These are phyloP conservation scores for Cystobasidium tubakii DNA, from an alignment of 768 basidiomycete species.

Conservation along the genomic window DNA sequence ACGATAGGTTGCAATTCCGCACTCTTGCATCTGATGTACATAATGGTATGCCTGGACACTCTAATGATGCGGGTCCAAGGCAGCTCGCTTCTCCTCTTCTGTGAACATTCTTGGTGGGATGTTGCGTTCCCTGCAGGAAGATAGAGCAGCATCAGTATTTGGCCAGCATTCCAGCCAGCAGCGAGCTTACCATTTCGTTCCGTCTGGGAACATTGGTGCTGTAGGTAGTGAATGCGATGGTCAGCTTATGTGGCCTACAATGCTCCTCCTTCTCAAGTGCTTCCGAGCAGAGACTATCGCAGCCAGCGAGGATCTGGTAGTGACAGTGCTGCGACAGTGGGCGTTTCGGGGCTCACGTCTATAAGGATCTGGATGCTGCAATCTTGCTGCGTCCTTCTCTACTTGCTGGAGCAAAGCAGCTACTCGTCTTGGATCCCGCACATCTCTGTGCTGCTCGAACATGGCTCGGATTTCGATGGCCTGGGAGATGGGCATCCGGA, in stretches of 20 bases:
- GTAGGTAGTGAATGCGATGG: not conserved
- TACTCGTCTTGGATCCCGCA: slow-evolving; percentile 43
- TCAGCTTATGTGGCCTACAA: slow-evolving; percentile 25
- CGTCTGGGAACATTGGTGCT: slow-evolving; percentile 79
- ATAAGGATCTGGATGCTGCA: slow-evolving; percentile 83
- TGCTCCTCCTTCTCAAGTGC: too few species aligned
- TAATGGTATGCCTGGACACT: not conserved
- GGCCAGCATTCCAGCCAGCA: too few species aligned
- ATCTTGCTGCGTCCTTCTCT: slow-evolving; percentile 40
- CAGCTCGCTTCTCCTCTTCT: slow-evolving; percentile 45
- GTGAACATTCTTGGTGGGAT: slow-evolving; percentile 47
- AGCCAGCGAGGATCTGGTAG: too few species aligned
- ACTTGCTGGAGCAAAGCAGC: slow-evolving; percentile 43
- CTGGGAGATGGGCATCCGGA: slow-evolving; percentile 18
- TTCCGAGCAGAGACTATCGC: too few species aligned
- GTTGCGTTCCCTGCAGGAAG: slow-evolving; percentile 50
- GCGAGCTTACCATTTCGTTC: slow-evolving; percentile 88
- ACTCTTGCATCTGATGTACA: not conserved
- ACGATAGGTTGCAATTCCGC: too few species aligned
- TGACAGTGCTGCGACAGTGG: too few species aligned
- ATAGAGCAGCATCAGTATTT: not conserved
- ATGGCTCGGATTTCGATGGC: slow-evolving; percentile 82
- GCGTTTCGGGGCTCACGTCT: too few species aligned
- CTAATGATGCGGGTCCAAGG: slow-evolving; percentile 40
- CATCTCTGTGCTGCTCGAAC: slow-evolving; percentile 86